phyloP scores from a whole-genome alignment of 2,329 filamentous ascomycete species.

The Magnaporthiopsis rhizophila region DNA sequence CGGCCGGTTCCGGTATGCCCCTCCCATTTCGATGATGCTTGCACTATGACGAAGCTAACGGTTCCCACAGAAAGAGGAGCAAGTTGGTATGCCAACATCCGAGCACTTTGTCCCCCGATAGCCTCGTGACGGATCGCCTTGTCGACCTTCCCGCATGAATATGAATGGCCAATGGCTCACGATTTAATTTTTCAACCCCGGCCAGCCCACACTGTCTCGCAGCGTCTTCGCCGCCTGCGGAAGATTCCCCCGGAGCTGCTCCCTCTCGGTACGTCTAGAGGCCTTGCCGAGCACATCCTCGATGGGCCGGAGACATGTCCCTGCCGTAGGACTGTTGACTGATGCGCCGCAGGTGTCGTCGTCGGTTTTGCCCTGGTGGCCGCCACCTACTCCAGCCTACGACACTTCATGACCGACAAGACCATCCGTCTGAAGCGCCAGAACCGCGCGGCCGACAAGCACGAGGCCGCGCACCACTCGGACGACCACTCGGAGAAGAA shows the following conservation, averaged over 20 bases:
- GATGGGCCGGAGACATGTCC: not conserved
- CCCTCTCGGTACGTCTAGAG: conserved; percentile 66
- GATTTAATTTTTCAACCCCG: conserved; percentile 10
- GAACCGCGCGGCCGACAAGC: conserved; percentile 38
- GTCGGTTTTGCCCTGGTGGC: conserved; percentile 76
- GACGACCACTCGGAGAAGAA: conserved; percentile 11
- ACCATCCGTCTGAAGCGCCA: conserved; percentile 80
- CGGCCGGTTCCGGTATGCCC: conserved; percentile 62
- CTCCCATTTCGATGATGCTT: not conserved
- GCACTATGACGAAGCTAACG: no score
- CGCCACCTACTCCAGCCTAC: conserved; percentile 70
- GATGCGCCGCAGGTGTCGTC: conserved; percentile 59
- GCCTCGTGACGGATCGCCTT: not conserved
- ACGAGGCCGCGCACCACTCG: conserved; percentile 25
- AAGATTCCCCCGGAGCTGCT: conserved; percentile 89
- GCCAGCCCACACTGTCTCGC: conserved; percentile 89
- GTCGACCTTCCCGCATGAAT: not conserved
- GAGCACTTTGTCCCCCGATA: no score
- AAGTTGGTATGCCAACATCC: conserved; percentile 49
- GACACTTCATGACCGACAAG: conserved; percentile 85
- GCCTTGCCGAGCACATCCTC: not conserved
- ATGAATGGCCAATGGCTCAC: conserved; percentile 7
- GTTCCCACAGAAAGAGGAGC: conserved; percentile 53
- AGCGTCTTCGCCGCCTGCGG: conserved; percentile 84
- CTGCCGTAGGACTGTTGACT: not conserved